Percentiles rank a stretch among this genome's conserved stretches.
phyloP scores from a whole-genome alignment of 2,329 filamentous ascomycete genomes.

The Aureobasidium subglaciale region DNA sequence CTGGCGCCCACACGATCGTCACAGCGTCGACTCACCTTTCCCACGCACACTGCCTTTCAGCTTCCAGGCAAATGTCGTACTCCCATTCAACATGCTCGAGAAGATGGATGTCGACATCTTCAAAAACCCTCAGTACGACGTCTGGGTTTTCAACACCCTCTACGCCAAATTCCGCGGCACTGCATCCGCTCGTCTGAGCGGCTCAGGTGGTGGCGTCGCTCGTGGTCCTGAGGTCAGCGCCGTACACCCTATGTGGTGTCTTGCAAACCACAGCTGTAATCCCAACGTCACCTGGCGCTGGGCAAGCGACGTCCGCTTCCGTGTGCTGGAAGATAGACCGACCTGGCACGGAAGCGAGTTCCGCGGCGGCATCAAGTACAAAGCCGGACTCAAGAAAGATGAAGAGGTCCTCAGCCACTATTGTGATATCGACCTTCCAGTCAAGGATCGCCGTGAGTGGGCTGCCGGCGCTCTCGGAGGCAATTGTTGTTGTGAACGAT shows the following conservation, averaged over 20 bases:
- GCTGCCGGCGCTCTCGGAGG: constrained; percentile 81
- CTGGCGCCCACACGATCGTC: constrained; percentile 14
- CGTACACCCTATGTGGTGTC: constrained; percentile 91
- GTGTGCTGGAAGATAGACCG: constrained; percentile 53
- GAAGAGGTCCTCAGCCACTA: constrained; percentile 93
- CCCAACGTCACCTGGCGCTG: constrained; percentile 95
- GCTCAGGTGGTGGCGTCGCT: constrained; percentile 45
- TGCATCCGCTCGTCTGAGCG: constrained; percentile 73
- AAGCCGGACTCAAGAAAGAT: constrained; percentile 62
- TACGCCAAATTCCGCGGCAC: constrained; percentile 91
- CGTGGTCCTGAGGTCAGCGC: constrained; percentile 85
- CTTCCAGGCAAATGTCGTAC: constrained; percentile 67
- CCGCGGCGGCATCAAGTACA: constrained; percentile 21
- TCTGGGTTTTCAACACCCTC: constrained; percentile 84
- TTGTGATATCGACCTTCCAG: constrained; percentile 73
- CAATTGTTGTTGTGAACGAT: constrained; percentile 78
- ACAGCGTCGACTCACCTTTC: constrained; percentile 15
- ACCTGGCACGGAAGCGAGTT: constrained; percentile 36
- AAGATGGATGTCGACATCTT: constrained; percentile 81
- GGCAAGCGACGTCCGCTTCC: constrained; percentile 69
- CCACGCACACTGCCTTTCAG: constrained; percentile 66
- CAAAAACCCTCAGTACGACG: constrained; percentile 52
- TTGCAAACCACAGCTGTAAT: constrained; percentile 93
- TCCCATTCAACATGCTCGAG: constrained; percentile 69
- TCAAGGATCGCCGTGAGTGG: constrained; percentile 81